Base-by-base conservation (phyloP, 768 basidiomycete species). In the Lyophyllum atratum region DNA sequence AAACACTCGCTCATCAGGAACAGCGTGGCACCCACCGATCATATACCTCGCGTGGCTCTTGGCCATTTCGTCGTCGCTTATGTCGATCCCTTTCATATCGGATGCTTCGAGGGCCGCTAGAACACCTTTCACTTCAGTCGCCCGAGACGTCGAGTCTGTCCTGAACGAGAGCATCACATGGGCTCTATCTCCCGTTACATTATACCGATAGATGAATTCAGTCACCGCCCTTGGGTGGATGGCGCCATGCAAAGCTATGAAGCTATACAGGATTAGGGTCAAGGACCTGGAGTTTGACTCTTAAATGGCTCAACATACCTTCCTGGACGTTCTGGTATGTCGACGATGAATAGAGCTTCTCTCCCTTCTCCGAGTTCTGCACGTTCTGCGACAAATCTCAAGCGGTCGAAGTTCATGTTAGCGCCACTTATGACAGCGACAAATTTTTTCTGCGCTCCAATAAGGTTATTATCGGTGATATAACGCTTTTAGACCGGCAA, bases 331-430 rank as follows among this genome's bases (percentile, higher is more conserved):
- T 99, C 97, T 22, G 97, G 95, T 52, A 98, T 90, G 65, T 92
- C 90, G n/a, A 98, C 92, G 65, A 91, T 92, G 62, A 98, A 80
- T 45, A 98, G 80, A 0, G 91, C 97, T 74, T 99, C 97, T 51
- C 90, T 83, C 11, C 96, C 90, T 72, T 99, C 97, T 60, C 97
- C 97, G 19, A 98, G 80, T 71, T 98, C 95, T 3, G 97, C 97
- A 55, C 97, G 94, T 70, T 99, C 97, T 19, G 97, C 92, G n/a
- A 99, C 95, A 69, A 98, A 99, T 10, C 97, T 85, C 45, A 99
- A 73, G 42, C 96, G 85, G 67, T 94, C 92, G 72, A 99, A 99
- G 75, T 99, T 98, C 93, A 99, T 97, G 74, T 99, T 98, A 17
- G 96, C 97, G 21, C 97, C 97, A 66, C 93, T 95, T 60, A 98